Base-by-base conservation (phyloP, 2,329 filamentous ascomycete genomes). In the Curvularia lunata region DNA sequence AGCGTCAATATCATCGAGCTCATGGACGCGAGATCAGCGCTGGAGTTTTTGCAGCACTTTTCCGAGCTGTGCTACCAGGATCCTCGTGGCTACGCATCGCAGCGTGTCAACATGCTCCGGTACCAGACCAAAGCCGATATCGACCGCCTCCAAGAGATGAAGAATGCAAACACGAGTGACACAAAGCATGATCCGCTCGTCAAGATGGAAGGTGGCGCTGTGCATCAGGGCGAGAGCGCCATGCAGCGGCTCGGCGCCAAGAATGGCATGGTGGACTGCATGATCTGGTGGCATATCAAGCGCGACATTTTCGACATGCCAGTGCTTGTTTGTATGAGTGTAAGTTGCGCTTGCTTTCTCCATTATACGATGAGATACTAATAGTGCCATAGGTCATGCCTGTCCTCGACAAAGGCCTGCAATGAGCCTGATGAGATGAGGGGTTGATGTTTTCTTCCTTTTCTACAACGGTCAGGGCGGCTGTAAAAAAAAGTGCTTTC, bases 241-340 rank as follows among this genome's bases (percentile, higher is more conserved):
- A 94, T 96, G 77, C 90, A 90, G 53, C 86, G 88, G 71, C 84
- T 97, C 13, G 91, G 85, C 0, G 83, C 91, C 71, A 90, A 87
- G 73, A 92, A 96, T 71, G 94, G 93, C 52, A 93, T 95, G 78
- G 90, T 98, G 56, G 91, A 96, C 74, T 97, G 93, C 80, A 92
- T 91, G 70, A 97, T 96, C 79, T 96, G 91, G 80, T 98, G 94
- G 93, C 94, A 91, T 63, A 93, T 98, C 62, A 97, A 97, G 80
- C 85, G 94, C 63, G 95, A 99, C 77, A 91, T 95, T 40, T 98
- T 98, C 80, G 94, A 98, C 80, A 97, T 98, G 77, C 95, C 95
- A 21, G 97, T 97, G 92, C 84, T 98, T 80, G 96, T 98, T 77
- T 91, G 97, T 72, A 94, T 98, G 82, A 97, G 97, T 81, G 95